Conservation (phyloP, 768 basidiomycete genomes). For the Saitozyma sp. region DNA sequence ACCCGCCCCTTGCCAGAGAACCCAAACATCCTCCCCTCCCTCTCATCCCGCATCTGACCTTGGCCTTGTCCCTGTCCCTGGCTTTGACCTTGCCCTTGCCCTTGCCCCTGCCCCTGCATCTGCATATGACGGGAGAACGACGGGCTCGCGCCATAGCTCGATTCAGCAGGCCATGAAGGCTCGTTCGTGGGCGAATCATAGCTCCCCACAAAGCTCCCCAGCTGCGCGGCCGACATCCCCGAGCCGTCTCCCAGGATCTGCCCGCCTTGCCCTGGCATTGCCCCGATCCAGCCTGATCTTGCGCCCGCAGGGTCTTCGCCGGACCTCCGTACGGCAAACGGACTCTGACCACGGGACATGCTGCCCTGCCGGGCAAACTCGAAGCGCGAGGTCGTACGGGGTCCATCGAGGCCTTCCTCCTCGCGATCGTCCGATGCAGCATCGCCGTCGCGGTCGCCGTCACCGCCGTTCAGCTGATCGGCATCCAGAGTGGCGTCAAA, state of each 20-base stretch:
- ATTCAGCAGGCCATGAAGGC: too few species aligned
- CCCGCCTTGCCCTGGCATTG: background rate
- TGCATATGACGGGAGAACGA: too few species aligned
- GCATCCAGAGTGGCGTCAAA: constrained; percentile 23
- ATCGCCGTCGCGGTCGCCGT: constrained; percentile 1
- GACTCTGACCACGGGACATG: constrained; percentile 30
- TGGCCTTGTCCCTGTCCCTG: too few species aligned
- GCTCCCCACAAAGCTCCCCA: background rate
- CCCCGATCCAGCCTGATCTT: background rate
- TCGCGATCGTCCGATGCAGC: constrained; percentile 11
- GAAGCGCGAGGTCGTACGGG: constrained; percentile 40
- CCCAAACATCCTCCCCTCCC: too few species aligned
- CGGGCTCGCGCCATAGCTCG: too few species aligned
- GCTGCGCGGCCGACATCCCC: background rate
- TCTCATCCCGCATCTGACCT: too few species aligned
- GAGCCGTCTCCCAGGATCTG: constrained; percentile 2
- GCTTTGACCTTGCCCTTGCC: too few species aligned
- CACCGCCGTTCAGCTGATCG: background rate
- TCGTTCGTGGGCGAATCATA: background rate
- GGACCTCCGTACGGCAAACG: constrained; percentile 25
- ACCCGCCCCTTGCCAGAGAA: too few species aligned
- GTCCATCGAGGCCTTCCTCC: constrained; percentile 11
- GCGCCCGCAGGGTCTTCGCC: constrained; percentile 11
- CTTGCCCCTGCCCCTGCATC: too few species aligned
- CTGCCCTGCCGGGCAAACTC: constrained; percentile 37